Base-by-base conservation (phyloP, 345 rosid species). In the Citrus unshiu region DNA sequence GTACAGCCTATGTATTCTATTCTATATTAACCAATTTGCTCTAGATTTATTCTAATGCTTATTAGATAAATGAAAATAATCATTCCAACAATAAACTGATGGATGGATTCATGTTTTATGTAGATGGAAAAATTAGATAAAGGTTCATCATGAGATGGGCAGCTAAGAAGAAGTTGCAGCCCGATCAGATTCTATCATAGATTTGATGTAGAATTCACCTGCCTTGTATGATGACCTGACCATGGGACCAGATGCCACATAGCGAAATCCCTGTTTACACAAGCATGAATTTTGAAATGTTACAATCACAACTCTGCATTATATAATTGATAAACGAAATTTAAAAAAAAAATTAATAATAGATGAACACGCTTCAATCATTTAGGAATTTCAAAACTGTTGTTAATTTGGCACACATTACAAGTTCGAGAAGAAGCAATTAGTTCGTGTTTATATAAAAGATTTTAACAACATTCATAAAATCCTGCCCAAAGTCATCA, bases 161-260 rank as follows among this genome's bases (percentile, higher is more conserved):
- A 77, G 63, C 73, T 84, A 82, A 32, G 87, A 74, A 72, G 87
- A 51, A 74, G 96, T 79, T 62, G 88, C 89, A 76, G 95, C 90
- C 9, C 98, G 93, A 85, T 92, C 98, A 37, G 93, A 84, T 66
- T 96, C 98, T 66, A 96, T 93, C 99, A 96, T 96, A 72, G 98
- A 94, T 81, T 93, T 96, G 84, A 96, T 96, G 85, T 94, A 96
- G 89, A 90, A 93, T 85, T 97, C 99, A 64, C 98, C 98, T 1
- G 98, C 99, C 88, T 97, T 97, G 91, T 94, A 97, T 13, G 99
- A 97, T 68, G 99, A 97, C 85, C 98, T 89, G 74, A 97, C 99
- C 99, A 94, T 94, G 46, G 98, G 98, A 70, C 99, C 98, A 62
- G 98, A 97, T 77, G 98, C 99, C 64, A 97, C 98, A 29, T 93